These are phyloP conservation scores for Dispira parvispora DNA, from an alignment of 192 early-diverging fungal genomes.

Conservation along the genomic window DNA sequence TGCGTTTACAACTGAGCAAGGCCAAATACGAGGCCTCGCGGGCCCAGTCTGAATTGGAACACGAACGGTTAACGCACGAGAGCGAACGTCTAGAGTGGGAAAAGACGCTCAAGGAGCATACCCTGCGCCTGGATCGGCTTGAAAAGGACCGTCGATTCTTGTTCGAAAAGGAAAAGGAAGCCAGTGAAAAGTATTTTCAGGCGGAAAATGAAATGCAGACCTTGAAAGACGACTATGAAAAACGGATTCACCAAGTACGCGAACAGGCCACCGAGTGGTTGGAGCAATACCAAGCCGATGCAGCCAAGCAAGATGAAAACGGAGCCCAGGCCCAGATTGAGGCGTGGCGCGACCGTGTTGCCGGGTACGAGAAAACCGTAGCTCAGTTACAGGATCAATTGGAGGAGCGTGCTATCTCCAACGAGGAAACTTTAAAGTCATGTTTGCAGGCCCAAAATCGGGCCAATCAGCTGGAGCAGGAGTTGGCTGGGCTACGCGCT, in stretches of 20 bases:
- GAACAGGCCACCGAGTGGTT: neutral
- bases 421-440: constrained; percentile 5
- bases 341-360: no score
- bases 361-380: constrained; percentile 3
- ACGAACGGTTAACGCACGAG: constrained; percentile 20
- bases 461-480: constrained; percentile 17
- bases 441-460: constrained; percentile 12
- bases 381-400: constrained; percentile 11
- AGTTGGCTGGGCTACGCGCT: constrained; percentile 13
- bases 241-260: neutral
- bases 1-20: neutral
- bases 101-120: constrained; percentile 17
- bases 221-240: constrained; percentile 8
- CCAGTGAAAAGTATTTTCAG: constrained; percentile 11
- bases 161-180: constrained; percentile 31
- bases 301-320: neutral
- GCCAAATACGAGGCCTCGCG: constrained; percentile 14
- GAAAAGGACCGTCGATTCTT: constrained; percentile 42
- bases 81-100: constrained; percentile 21
- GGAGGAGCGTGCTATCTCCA: constrained; percentile 10
- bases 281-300: neutral
- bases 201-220: constrained; percentile 13
- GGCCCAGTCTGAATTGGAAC: constrained; percentile 21
- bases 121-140: constrained; percentile 29
- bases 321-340: neutral